Base-by-base conservation (phyloP, 1,284 basidiomycete species). In the Naganishia albida region DNA sequence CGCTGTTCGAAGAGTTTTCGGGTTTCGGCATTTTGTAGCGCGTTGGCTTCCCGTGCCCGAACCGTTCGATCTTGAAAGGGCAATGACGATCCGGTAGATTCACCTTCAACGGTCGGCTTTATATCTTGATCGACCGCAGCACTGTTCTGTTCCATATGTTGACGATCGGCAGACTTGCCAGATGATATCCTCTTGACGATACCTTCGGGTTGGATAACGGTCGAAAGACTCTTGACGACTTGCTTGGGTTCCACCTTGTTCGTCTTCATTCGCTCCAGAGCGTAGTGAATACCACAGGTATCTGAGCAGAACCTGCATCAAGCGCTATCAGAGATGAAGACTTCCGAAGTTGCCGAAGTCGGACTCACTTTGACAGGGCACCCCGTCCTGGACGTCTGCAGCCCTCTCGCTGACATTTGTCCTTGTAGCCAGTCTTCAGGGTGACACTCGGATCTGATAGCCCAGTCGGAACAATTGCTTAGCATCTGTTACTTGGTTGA, bases 331-430 rank as follows among this genome's bases (percentile, higher is more conserved):
- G 34, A 34, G 4, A 6, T 34, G 34, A 34, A 34, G 10, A 10
- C 34, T 34, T 34, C 34, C 34, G 10, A 34, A 34, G 34, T 34
- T 34, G 4, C 6, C 4, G 6, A 34, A 6, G 26, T 18, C 6
- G n/a, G 26, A 69, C 75, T 66, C 62, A 78, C 76, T 79, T 79
- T 3, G 77, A 76, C 6, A 64, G 40, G 1, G 66, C 55, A 3
- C 67, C 68, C 12, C 70, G 68, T 1, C 74, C 67, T 7, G 71
- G 63, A 43, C 71, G 73, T 15, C 66, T 68, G 52, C 78, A 79
- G 3, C 70, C 74, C 1, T 72, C 71, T 26, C 75, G 59, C 60
- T 72, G 74, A 54, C 78, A 79, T 2, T 71, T 48, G n/a, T 63
- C 62, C 60, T 74, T 75, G 55, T 71, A 76, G 6, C 69, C 64